Conservation (phyloP, 768 basidiomycete genomes). For the Agaricus sinodeliciosus region DNA sequence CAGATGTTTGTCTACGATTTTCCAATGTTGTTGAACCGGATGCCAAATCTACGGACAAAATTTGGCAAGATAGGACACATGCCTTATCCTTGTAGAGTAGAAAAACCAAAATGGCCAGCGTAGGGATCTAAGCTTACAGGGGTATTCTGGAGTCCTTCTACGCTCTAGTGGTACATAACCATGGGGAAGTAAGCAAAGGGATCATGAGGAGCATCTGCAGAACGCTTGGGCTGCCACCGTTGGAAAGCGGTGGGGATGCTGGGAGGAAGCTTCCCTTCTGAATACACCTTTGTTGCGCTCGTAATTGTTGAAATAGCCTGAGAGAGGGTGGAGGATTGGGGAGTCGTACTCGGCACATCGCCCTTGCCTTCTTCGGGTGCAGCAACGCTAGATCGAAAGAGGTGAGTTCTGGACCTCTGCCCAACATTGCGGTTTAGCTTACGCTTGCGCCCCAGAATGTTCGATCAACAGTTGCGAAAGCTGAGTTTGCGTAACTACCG, state of each 20-base stretch:
- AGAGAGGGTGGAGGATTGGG: conserved; percentile 53
- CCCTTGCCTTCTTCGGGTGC: conserved; percentile 39
- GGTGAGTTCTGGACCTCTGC: not conserved
- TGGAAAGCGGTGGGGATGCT: conserved; percentile 57
- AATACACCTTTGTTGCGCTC: conserved; percentile 48
- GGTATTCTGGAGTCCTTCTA: not conserved
- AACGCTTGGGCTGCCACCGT: conserved; percentile 68
- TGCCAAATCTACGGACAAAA: too few species aligned
- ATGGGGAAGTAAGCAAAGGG: conserved; percentile 82
- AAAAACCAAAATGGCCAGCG: too few species aligned
- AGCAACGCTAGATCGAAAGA: conserved; percentile 35
- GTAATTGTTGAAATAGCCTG: conserved; percentile 67
- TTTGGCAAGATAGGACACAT: too few species aligned
- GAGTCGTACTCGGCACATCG: conserved; percentile 37
- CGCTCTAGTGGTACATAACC: conserved; percentile 45
- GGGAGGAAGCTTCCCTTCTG: conserved; percentile 66
- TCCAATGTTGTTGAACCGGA: too few species aligned
- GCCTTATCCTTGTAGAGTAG: too few species aligned
- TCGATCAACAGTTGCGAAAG: conserved; percentile 77
- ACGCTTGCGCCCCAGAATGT: conserved; percentile 63
- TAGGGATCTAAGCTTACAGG: conserved; percentile 6
- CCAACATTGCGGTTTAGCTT: conserved; percentile 24
- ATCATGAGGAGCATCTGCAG: conserved; percentile 78
- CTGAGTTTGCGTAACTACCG: conserved; percentile 80
- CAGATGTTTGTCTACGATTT: too few species aligned